Percentiles rank a stretch among this genome's conserved stretches.
Conservation (phyloP, 1,284 basidiomycete genomes). For the Mycosarcoma maydis region DNA sequence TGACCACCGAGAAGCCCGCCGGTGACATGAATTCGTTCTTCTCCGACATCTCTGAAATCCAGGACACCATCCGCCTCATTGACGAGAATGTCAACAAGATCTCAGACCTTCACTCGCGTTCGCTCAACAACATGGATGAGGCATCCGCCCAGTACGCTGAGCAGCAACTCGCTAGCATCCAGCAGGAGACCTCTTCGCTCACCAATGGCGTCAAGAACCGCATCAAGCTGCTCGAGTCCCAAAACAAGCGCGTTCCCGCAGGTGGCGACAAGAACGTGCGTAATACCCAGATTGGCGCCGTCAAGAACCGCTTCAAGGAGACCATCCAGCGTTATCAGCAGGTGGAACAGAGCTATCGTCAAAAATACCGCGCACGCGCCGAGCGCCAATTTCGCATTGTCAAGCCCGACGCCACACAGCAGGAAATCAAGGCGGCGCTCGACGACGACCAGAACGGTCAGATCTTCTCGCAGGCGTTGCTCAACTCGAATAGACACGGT, state of each 20-base stretch:
- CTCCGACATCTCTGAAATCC: conserved; percentile 60
- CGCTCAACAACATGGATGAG: conserved; percentile 66
- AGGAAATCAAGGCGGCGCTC: conserved; percentile 80
- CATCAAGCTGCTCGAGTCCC: conserved; percentile 61
- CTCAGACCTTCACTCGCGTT: conserved; percentile 64
- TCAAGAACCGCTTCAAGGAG: conserved; percentile 69
- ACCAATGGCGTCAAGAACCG: conserved; percentile 65
- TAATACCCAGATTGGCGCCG: conserved; percentile 71
- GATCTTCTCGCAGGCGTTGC: conserved; percentile 86
- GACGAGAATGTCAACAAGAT: conserved; percentile 65
- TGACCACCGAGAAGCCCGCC: conserved; percentile 40
- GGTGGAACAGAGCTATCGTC: conserved; percentile 90
- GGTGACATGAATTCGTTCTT: conserved; percentile 62
- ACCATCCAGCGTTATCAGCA: conserved; percentile 75
- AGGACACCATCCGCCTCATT: conserved; percentile 63
- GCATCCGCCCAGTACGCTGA: conserved; percentile 63
- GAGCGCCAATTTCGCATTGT: conserved; percentile 95
- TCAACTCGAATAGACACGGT: conserved; percentile 80
- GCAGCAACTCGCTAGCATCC: conserved; percentile 54
- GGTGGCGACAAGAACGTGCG: conserved; percentile 66
- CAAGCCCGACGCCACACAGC: conserved; percentile 86
- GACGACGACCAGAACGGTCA: conserved; percentile 79
- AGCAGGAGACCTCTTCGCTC: conserved; percentile 58
- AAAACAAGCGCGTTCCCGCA: conserved; percentile 50
- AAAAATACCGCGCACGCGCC: conserved; percentile 91